phyloP scores from a whole-genome alignment of 768 basidiomycete genomes.

The Suillus americanus region DNA sequence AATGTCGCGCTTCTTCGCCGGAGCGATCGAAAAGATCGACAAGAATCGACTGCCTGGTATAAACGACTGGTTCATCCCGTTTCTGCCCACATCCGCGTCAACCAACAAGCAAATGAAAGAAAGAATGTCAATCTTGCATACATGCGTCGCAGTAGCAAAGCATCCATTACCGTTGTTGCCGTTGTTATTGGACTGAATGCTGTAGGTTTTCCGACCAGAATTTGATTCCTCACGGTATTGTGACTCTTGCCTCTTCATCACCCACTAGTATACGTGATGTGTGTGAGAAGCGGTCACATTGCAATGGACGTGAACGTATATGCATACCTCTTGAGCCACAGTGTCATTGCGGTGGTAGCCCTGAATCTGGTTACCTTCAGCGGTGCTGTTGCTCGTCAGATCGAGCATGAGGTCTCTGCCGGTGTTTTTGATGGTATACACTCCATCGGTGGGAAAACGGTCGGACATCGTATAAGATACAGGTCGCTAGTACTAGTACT shows the following conservation, averaged over 20 bases:
- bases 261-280: neutral
- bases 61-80: neutral
- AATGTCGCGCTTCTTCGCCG: no score
- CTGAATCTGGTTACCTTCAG: neutral
- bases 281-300: neutral
- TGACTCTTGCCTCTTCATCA: neutral
- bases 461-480: neutral
- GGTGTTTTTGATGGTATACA: neutral
- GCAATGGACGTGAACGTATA: neutral
- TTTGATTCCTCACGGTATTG: neutral
- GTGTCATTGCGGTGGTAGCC: neutral
- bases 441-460: neutral
- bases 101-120: neutral
- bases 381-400: neutral
- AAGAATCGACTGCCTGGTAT: neutral
- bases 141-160: neutral
- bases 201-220: neutral
- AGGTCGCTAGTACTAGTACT: no score
- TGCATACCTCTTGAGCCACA: neutral
- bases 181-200: neutral
- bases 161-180: neutral
- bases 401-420: neutral
- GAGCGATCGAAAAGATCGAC: neutral
- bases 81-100: neutral
- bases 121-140: neutral